Conservation (phyloP, 108 stramenopile species). For the Skeletonema costatum region DNA sequence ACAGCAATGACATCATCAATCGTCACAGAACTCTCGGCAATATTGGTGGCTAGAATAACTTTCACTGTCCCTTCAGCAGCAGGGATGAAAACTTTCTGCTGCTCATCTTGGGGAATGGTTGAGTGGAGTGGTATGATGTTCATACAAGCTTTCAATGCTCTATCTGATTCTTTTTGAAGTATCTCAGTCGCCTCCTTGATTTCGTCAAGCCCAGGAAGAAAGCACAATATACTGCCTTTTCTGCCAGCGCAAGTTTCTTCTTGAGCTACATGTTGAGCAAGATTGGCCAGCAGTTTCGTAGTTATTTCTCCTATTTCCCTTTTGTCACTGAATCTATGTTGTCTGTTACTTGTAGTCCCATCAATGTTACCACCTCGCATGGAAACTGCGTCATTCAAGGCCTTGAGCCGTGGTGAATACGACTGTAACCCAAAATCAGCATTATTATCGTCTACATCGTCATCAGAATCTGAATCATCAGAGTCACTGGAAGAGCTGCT, state of each 20-base stretch:
- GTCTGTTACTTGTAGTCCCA: slow-evolving; percentile 11
- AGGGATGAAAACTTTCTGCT: slow-evolving; percentile 96
- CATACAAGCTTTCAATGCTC: slow-evolving; percentile 90
- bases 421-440: slow-evolving; percentile 15
- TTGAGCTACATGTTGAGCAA: slow-evolving; percentile 11
- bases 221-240: slow-evolving; percentile 78
- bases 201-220: slow-evolving; percentile 88
- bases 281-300: slow-evolving; percentile 15
- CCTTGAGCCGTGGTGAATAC: slow-evolving; percentile 20
- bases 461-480: slow-evolving; percentile 30
- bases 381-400: slow-evolving; percentile 16
- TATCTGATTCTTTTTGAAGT: slow-evolving; percentile 28
- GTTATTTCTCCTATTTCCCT: neutral
- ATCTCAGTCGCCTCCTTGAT: slow-evolving; percentile 45
- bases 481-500: neutral
- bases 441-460: slow-evolving; percentile 27
- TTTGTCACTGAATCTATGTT: neutral
- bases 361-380: slow-evolving; percentile 5
- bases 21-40: slow-evolving; percentile 97
- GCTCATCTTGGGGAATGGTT: slow-evolving; percentile 95
- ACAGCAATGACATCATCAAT: slow-evolving; percentile 99
- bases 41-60: slow-evolving; percentile 96
- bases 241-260: slow-evolving; percentile 26
- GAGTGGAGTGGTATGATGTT: slow-evolving; percentile 96
- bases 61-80: slow-evolving; percentile 91